These are phyloP conservation scores for Penicillium verrucosum DNA, from an alignment of 2,329 filamentous ascomycete species.

Conservation along the genomic window DNA sequence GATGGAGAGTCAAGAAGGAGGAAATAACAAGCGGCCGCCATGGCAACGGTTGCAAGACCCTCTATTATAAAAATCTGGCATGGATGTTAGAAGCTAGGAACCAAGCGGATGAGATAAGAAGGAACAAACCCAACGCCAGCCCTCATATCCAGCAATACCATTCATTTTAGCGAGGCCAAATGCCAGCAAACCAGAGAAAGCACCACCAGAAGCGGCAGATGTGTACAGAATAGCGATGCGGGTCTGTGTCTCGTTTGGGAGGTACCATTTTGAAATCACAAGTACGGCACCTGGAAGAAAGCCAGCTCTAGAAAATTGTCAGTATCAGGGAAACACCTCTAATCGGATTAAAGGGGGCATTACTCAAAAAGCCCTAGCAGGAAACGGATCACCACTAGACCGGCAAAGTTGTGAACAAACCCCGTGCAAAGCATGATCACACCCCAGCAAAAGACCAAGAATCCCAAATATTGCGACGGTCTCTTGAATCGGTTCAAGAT, in stretches of 20 bases:
- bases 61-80: slow-evolving; percentile 58
- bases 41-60: slow-evolving; percentile 62
- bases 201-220: slow-evolving; percentile 70
- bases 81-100: background rate
- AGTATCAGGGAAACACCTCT: background rate
- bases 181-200: slow-evolving; percentile 78
- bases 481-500: slow-evolving; percentile 30
- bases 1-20: slow-evolving; percentile 40
- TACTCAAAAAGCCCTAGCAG: slow-evolving; percentile 28
- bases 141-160: slow-evolving; percentile 45
- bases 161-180: slow-evolving; percentile 82
- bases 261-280: slow-evolving; percentile 77
- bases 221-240: slow-evolving; percentile 75
- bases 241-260: slow-evolving; percentile 68
- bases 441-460: slow-evolving; percentile 31
- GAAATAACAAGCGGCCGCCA: slow-evolving; percentile 47
- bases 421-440: slow-evolving; percentile 18
- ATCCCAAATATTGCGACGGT: slow-evolving; percentile 44
- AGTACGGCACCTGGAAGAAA: slow-evolving; percentile 68
- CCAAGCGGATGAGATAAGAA: background rate
- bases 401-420: slow-evolving; percentile 15
- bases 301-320: slow-evolving; percentile 30
- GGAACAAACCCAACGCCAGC: slow-evolving; percentile 20
- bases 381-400: slow-evolving; percentile 14
- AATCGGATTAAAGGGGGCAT: background rate